Evolutionary conservation across 2,329 filamentous ascomycete genomes (phyloP).

Genomic region (Fusarium xyrophilum): DNA sequence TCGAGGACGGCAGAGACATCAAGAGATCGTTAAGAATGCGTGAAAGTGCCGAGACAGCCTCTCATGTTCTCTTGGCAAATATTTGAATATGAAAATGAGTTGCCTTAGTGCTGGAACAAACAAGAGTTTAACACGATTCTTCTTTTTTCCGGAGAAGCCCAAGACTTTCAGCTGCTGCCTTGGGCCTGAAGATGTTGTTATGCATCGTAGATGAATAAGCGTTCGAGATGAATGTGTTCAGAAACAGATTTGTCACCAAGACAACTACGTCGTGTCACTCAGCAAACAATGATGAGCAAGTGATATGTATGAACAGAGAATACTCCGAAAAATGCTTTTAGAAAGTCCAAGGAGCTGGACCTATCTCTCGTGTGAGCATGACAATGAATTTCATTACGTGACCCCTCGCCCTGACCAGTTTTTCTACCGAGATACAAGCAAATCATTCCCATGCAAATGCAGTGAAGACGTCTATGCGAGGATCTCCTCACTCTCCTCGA

Average conservation of each 20-base stretch:
- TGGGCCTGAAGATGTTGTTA: not conserved
- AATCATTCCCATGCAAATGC: constrained; percentile 43
- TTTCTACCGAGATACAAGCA: constrained; percentile 47
- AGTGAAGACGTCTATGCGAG: constrained; percentile 49
- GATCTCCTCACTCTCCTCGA: constrained; percentile 85
- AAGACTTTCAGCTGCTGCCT: not conserved
- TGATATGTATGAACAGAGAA: constrained; percentile 11
- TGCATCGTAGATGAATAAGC: not conserved
- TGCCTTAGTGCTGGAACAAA: not conserved
- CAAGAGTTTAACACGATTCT: not conserved
- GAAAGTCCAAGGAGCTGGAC: constrained; percentile 27
- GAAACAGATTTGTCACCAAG: too few species aligned
- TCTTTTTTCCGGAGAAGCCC: too few species aligned
- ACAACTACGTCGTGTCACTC: too few species aligned
- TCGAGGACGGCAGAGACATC: not conserved
- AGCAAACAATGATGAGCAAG: not conserved
- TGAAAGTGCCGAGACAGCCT: not conserved
- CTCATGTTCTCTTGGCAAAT: not conserved
- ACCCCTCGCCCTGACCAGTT: constrained; percentile 44
- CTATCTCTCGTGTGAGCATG: constrained; percentile 36
- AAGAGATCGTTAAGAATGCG: not conserved
- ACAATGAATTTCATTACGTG: constrained; percentile 46
- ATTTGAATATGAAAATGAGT: not conserved
- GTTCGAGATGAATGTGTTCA: too few species aligned
- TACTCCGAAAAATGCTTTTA: constrained; percentile 35